Evolutionary conservation across 129 eudicot genomes (phyloP), one percentile per base, ranked within the genome.

Genomic region (Oenanthe sinensis): DNA sequence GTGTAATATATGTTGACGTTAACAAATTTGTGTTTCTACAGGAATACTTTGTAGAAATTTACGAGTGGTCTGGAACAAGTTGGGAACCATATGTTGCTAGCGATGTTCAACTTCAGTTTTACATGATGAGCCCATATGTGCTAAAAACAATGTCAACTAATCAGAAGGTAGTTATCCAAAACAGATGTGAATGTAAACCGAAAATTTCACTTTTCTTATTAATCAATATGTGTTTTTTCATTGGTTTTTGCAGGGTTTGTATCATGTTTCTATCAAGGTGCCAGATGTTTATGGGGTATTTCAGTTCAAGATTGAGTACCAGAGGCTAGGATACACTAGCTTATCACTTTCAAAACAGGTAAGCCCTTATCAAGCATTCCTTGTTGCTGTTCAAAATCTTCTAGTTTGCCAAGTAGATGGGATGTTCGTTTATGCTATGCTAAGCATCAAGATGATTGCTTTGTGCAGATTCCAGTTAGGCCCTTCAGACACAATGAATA

Each of bases 121-220:
- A 92, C 89, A 95, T 91, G 99, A 95, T 95, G 99, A 95, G 96
- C 80, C 99, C 99, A 22, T 95, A 95, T 40, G 99, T 92, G 71
- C 75, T 95, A 79, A 92, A 86, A 87, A 92, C 92, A 46, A 75
- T 96, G 87, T 90, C 97, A 33, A 86, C 87, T 55, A 83, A 90
- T 84, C 71, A 84, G 82, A 96, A 92, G 99, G 99, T 92, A 75
- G 79, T 80, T 46, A 44, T 81, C 26, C 62, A 42, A 58, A 42
- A 71, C 28, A 44, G 17, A 10, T 28, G 15, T 74, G 24, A 2
- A 3, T 77, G 14, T 50, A 75, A 74, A 30, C 42, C 46, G 22
- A 24, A 42, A 5, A 0, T 36, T 4, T 60, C 69, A 6, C 3
- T 14, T 8, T 70, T 13, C 11, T 7, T 24, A 16, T 14, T 15